Evolutionary conservation across 768 basidiomycete genomes (phyloP), one percentile per base, ranked within the genome.

Genomic region (Neoboletus brunneissimus): DNA sequence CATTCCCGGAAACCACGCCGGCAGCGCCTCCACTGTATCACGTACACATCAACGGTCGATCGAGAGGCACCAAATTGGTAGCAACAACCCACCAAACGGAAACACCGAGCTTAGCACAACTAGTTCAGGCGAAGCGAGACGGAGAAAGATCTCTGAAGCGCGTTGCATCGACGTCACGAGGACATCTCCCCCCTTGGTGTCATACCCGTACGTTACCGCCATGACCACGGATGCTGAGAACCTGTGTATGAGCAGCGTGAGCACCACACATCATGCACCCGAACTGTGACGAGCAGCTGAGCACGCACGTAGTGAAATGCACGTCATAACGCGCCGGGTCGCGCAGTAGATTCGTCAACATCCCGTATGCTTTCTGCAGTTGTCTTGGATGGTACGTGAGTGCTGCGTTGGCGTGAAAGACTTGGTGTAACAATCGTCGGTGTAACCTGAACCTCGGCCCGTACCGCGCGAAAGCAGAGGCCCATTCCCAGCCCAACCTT

Each of bases 1-100:
- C 48, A 70, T 63, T 8, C 67, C 66, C 0, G 67, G 72, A 22
- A 72, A 45, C 72, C 70, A 72, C 5, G 45, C 49, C 0, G 64
- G 68, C 27, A 68, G 22, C 0, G 51, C 25, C n/a, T 40, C 52
- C n/a, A 66, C 70, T 70, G 25, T 3, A 37, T 18, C 23, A 20
- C 16, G 47, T 11, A 18, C 10, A 40, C 16, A n/a, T 54, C 4
- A 51, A 46, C 2, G 25, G 35, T 18, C 6, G 13, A 18, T 4
- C 20, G 3, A 22, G 22, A 25, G 12, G 9, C 4, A 42, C 2
- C n/a, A 22, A 20, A 41, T 13, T 25, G 16, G 9, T 20, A 15
- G 8, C 0, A 57, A 35, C 6, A 5, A 63, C 64, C 7, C 20
- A 65, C 64, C 11, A 12, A 57, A 63, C 0, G 64, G 64, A 48